Base-by-base conservation (phyloP, 202 grass and related monocot species). In the Carex arenaria region DNA sequence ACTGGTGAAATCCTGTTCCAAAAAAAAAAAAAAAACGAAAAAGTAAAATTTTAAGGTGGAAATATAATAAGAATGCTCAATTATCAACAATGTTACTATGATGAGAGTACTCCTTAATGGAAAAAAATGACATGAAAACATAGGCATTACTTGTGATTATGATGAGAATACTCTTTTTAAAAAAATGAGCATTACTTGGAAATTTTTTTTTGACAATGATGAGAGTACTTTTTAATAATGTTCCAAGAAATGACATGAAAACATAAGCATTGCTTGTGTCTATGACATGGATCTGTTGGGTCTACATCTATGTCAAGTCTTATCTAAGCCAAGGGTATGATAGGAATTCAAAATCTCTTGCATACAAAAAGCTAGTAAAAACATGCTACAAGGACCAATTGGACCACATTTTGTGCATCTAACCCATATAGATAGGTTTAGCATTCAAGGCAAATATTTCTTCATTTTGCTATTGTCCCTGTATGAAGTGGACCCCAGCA, bases 1-100 rank as follows among this genome's bases (percentile, higher is more conserved):
- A 98, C 73, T 98, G 93, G 78, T 98, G 93, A 81, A 98, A 98
- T 20, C 95, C 95, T 97, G 85, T 84, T 78, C 19, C 54, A 31
- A 87, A 72, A 19, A 64, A 6, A 17, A 76, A n/a, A n/a, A n/a
- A n/a, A n/a, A n/a, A n/a, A n/a, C n/a, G n/a, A n/a, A n/a, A 34
- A 66, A 17, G 1, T 20, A 49, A 77, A 77, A 36, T 18, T 36
- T 36, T 3, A n/a, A 36, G 52, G n/a, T 57, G 6, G 28, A 3
- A 59, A 51, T 51, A 72, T 12, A 20, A 18, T 55, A 6, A 55
- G 13, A 54, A 74, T 15, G 14, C 22, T 54, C 7, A 74, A 30
- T 12, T 74, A 74, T 56, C 19, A 76, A 34, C 5, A 76, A 55
- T 53, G 23, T 26, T 51, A 34, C 23, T 32, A 55, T 76, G 13